Conservation (phyloP, 208 protist species). For the Trypanosoma avium region DNA sequence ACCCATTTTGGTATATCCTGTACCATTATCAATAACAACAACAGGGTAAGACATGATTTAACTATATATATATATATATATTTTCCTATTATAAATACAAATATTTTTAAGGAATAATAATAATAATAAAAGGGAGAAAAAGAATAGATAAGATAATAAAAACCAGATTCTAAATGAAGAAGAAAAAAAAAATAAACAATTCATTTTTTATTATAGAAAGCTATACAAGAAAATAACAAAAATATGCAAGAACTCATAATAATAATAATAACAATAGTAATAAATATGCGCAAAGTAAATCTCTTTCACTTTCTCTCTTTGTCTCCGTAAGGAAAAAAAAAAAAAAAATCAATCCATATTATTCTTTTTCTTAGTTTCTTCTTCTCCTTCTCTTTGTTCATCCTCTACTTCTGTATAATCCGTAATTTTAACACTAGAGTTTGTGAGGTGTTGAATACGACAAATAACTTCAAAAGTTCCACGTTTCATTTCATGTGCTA, state of each 20-base stretch:
- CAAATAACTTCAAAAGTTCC: conserved; percentile 70
- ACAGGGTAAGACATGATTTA: conserved; percentile 59
- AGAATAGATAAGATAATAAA: neutral
- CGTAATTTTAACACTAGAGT: conserved; percentile 68
- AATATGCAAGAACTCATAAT: neutral
- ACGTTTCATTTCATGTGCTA: conserved; percentile 61
- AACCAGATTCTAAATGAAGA: neutral
- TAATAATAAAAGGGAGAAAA: neutral
- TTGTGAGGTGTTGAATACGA: conserved; percentile 69
- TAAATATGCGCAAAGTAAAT: too few species aligned
- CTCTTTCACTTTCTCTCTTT: too few species aligned
- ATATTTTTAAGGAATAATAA: conserved; percentile 4
- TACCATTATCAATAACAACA: conserved; percentile 98
- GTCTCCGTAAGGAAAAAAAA: conserved; percentile 3
- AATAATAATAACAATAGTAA: neutral
- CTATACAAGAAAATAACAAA: neutral
- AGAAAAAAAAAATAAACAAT: neutral
- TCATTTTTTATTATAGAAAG: too few species aligned
- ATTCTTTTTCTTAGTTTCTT: neutral
- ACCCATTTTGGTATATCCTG: conserved; percentile 98
- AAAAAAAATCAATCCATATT: neutral
- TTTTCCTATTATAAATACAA: neutral
- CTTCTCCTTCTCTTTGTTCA: neutral
- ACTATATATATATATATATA: neutral
- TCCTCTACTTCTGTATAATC: conserved; percentile 10